Conservation (phyloP, 371 early-diverging fungal genomes). For the Mortierella sp. region DNA sequence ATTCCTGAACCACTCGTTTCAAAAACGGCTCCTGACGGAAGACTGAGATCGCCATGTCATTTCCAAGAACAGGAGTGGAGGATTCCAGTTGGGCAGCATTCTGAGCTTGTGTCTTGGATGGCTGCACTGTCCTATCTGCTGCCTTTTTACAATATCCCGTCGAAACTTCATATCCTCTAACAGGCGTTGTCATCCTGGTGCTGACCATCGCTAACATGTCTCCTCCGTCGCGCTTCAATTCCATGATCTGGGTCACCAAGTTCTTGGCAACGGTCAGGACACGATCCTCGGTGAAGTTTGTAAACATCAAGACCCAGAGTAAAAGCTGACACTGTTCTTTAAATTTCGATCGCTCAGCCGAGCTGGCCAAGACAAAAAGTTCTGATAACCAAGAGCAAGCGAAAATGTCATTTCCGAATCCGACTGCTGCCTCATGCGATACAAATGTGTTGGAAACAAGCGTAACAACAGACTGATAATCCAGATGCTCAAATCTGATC, state of each 20-base stretch:
- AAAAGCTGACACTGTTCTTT: slow-evolving; percentile 62
- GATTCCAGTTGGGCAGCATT: slow-evolving; percentile 42
- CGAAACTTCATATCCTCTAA: slow-evolving; percentile 49
- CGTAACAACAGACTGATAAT: slow-evolving; percentile 66
- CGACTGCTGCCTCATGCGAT: slow-evolving; percentile 69
- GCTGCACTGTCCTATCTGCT: not conserved
- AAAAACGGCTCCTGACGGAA: slow-evolving; percentile 76
- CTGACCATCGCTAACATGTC: slow-evolving; percentile 62
- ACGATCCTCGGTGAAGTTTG: slow-evolving; percentile 72
- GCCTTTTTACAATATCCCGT: slow-evolving; percentile 38
- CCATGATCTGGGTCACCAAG: slow-evolving; percentile 68
- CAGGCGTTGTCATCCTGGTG: slow-evolving; percentile 60
- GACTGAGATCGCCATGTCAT: slow-evolving; percentile 60
- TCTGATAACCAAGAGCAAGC: slow-evolving; percentile 68
- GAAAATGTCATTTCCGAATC: slow-evolving; percentile 71
- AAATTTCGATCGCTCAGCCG: slow-evolving; percentile 59
- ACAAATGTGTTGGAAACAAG: slow-evolving; percentile 67
- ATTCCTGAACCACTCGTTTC: slow-evolving; percentile 56
- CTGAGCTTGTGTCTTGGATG: not conserved
- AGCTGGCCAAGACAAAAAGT: slow-evolving; percentile 63
- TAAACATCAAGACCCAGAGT: slow-evolving; percentile 63
- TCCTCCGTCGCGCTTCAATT: slow-evolving; percentile 73
- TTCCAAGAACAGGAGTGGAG: slow-evolving; percentile 49
- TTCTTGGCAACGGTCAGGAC: slow-evolving; percentile 73
- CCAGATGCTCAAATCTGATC: slow-evolving; percentile 55